A percentile compares a stretch with the other conserved stretches of the same genome.
Evolutionary conservation across 306 rosid species (phyloP).

Genomic region (Vigna unguiculata): DNA sequence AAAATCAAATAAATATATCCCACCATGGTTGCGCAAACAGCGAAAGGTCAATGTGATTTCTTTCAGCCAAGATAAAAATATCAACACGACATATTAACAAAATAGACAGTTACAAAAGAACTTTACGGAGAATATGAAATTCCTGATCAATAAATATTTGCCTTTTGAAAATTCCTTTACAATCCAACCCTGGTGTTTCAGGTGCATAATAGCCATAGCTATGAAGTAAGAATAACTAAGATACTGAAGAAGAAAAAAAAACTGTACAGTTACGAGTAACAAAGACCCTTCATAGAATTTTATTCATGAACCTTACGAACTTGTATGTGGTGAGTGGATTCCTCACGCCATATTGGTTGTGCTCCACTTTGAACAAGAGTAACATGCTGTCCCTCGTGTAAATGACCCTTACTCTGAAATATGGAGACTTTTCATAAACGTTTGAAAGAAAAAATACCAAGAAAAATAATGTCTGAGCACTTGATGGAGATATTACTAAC

Average conservation of each 20-base stretch:
- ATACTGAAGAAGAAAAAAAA: background rate
- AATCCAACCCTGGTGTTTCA: conserved; percentile 24
- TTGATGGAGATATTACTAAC: conserved; percentile 54
- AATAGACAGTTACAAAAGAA: conserved; percentile 1
- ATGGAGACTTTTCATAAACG: conserved; percentile 33
- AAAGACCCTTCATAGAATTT: conserved; percentile 42
- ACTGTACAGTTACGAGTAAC: conserved; percentile 8
- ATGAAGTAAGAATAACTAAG: conserved; percentile 15
- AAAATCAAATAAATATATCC: background rate
- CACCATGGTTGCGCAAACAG: conserved; percentile 17
- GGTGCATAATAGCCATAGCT: conserved; percentile 31
- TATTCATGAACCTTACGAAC: conserved; percentile 79
- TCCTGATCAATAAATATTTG: conserved; percentile 27
- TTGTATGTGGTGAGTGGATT: conserved; percentile 94
- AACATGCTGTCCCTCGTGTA: conserved; percentile 72
- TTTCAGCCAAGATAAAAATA: conserved; percentile 36
- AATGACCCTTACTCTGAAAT: conserved; percentile 70
- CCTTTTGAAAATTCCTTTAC: conserved; percentile 17
- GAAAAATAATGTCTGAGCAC: conserved; percentile 19
- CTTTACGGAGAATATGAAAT: conserved; percentile 23
- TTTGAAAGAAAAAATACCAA: conserved; percentile 31
- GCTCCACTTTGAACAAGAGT: conserved; percentile 98
- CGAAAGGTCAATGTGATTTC: conserved; percentile 8
- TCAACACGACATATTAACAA: background rate
- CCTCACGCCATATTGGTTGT: conserved; percentile 92